A percentile compares a stretch with the other conserved stretches of the same genome.
Evolutionary conservation across 2,329 filamentous ascomycete genomes (phyloP).

Genomic region (Ascocoryne sarcoides): DNA sequence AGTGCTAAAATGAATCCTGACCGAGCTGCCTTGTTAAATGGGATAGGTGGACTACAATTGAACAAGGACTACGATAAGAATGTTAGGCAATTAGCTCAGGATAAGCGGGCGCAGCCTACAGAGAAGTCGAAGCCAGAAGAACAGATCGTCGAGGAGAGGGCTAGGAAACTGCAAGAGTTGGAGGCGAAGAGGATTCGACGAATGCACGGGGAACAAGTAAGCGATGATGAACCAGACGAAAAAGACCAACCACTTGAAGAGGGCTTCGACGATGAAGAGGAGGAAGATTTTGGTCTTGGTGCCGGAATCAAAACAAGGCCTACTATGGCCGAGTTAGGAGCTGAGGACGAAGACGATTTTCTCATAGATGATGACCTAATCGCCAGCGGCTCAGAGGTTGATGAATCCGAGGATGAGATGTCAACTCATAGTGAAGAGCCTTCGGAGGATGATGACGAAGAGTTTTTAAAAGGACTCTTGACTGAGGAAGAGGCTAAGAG

Average conservation of each 20-base stretch:
- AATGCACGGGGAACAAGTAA: conserved; percentile 76
- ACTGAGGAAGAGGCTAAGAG: conserved; percentile 48
- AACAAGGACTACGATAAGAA: conserved; percentile 84
- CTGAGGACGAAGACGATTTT: conserved; percentile 94
- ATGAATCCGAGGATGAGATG: conserved; percentile 37
- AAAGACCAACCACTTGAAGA: conserved; percentile 32
- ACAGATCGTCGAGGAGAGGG: conserved; percentile 71
- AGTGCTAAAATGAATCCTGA: conserved; percentile 51
- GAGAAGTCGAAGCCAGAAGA: conserved; percentile 88
- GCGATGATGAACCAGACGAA: conserved; percentile 50
- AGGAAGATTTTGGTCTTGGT: conserved; percentile 53
- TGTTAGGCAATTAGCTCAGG: conserved; percentile 72
- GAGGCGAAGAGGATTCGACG: conserved; percentile 75
- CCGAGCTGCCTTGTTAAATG: conserved; percentile 50
- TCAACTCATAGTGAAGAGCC: conserved; percentile 31
- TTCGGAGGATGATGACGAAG: conserved; percentile 48
- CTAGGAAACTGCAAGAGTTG: conserved; percentile 65
- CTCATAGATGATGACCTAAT: conserved; percentile 82
- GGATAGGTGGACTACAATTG: conserved; percentile 54
- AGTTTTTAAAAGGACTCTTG: conserved; percentile 63
- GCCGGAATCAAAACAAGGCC: conserved; percentile 45
- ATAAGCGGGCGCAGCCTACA: conserved; percentile 76
- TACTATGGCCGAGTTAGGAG: conserved; percentile 48
- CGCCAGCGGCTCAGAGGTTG: conserved; percentile 65
- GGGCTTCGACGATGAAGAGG: conserved; percentile 34